phyloP scores from a whole-genome alignment of 805 yeast genomes.

The Nakazawaea siamensis region DNA sequence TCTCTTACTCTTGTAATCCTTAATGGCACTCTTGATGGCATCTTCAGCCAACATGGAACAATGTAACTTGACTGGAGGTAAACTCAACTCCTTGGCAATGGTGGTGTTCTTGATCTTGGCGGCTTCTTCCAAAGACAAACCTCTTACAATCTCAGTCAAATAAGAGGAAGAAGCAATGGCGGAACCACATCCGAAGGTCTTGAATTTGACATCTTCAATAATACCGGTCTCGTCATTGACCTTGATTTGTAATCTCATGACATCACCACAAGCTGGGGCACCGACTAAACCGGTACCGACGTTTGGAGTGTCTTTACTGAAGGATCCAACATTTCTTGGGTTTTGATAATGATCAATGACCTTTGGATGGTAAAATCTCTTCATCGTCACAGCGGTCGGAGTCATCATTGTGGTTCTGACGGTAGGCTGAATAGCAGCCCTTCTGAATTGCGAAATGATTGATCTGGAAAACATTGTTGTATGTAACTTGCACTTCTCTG shows the following conservation, averaged over 20 bases:
- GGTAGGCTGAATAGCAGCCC: not conserved
- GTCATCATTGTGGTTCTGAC: not conserved
- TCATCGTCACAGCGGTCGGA: constrained; percentile 9
- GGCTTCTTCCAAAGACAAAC: constrained; percentile 91
- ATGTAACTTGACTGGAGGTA: constrained; percentile 96
- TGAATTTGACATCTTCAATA: constrained; percentile 91
- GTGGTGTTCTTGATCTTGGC: constrained; percentile 85
- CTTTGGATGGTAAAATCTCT: constrained; percentile 71
- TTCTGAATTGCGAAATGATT: not conserved
- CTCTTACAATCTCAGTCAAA: constrained; percentile 92
- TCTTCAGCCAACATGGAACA: constrained; percentile 99
- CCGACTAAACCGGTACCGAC: constrained; percentile 98
- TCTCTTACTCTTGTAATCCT: constrained; percentile 88
- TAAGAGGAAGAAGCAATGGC: constrained; percentile 96
- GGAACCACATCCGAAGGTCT: constrained; percentile 98
- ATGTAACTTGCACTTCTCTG: no score
- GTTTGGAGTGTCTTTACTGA: constrained; percentile 64
- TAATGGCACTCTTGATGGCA: constrained; percentile 94
- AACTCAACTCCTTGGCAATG: constrained; percentile 87
- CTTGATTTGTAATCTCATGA: constrained; percentile 92
- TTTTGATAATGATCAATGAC: constrained; percentile 94
- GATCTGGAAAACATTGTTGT: constrained; percentile 1
- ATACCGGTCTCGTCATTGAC: constrained; percentile 87
- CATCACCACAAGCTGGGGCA: constrained; percentile 99
- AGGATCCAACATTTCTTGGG: constrained; percentile 93